Conservation (phyloP, 2,329 filamentous ascomycete genomes). For the Rutstroemia sp. region DNA sequence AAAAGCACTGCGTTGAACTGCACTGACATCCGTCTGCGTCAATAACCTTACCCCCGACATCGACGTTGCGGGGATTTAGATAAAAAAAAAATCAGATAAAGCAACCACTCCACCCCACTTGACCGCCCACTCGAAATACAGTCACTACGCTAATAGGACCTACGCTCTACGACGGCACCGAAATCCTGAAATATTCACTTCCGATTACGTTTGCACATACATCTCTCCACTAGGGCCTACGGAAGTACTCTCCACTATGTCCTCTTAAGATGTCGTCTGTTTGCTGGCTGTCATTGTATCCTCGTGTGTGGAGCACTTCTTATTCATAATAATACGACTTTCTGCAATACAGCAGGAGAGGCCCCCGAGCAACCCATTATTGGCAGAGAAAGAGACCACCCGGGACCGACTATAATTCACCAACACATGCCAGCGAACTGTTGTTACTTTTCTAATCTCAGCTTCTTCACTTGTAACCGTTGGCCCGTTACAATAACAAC, state of each 20-base stretch:
- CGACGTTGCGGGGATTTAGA: background rate
- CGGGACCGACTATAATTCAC: background rate
- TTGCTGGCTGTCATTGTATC: background rate
- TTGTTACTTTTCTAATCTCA: background rate
- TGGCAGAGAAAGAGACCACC: background rate
- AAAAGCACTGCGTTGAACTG: background rate
- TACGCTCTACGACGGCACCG: background rate
- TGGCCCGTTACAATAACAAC: background rate
- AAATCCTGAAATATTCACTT: background rate
- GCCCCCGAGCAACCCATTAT: background rate
- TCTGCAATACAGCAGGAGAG: slow-evolving; percentile 4
- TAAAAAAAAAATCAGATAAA: slow-evolving; percentile 2
- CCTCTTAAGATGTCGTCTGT: background rate
- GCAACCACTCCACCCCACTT: background rate
- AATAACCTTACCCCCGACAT: background rate
- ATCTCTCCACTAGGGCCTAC: background rate
- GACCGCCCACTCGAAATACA: background rate
- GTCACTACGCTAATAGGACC: background rate
- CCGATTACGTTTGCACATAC: background rate
- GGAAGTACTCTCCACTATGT: background rate
- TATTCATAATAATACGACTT: slow-evolving; percentile 4
- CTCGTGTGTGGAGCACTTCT: slow-evolving; percentile 2
- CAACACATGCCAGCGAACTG: background rate
- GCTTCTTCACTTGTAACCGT: background rate
- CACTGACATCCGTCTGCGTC: background rate